Percentiles rank a stretch among this genome's conserved stretches.
These are phyloP conservation scores for Porcisia deanei DNA, from an alignment of 208 protist species.

Conservation along the genomic window DNA sequence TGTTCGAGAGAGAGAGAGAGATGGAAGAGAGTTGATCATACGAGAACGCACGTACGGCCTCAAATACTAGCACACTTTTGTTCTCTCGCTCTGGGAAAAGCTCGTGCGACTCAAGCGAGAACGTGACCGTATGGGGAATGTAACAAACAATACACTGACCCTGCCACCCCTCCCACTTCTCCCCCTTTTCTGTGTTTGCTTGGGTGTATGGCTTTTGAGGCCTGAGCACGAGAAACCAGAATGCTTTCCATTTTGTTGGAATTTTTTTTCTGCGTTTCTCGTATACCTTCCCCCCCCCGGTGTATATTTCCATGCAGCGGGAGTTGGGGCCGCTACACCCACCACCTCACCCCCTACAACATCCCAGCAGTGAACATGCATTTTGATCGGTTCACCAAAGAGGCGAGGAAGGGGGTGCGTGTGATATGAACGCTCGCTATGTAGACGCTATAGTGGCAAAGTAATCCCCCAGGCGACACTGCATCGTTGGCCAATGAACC, in stretches of 20 bases:
- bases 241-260: too few species aligned
- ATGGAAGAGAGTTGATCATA: neutral
- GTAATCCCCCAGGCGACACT: neutral
- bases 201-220: neutral
- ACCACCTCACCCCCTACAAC: neutral
- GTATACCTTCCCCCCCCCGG: neutral
- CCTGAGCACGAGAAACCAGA: neutral
- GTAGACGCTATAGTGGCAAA: neutral
- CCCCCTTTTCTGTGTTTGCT: neutral
- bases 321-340: neutral
- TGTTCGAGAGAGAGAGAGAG: neutral
- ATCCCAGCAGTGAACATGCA: neutral
- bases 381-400: neutral
- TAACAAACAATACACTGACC: neutral
- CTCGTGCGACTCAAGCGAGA: neutral
- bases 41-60: neutral
- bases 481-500: neutral
- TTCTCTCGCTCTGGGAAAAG: neutral
- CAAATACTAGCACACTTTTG: neutral
- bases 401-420: neutral
- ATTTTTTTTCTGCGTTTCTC: neutral
- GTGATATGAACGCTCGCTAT: neutral
- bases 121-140: neutral
- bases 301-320: neutral
- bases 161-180: too few species aligned